Evolutionary conservation across 768 basidiomycete genomes (phyloP).

Genomic region (Boletus patriciae): DNA sequence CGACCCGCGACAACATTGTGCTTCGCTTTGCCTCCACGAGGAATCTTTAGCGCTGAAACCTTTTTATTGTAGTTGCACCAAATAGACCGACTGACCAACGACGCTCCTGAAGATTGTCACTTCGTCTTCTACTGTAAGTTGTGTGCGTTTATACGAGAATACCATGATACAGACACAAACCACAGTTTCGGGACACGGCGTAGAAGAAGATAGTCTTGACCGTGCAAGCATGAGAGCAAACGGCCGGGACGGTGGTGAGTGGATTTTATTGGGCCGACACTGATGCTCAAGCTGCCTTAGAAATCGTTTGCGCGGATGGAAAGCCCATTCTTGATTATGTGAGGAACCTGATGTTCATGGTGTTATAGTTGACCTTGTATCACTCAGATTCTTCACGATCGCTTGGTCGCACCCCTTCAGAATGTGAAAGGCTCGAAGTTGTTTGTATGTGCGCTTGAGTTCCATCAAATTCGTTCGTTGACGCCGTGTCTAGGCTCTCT

Average conservation of each 20-base stretch:
- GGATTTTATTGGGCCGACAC: background rate
- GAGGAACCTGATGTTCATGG: background rate
- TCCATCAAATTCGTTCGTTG: background rate
- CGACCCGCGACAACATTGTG: slow-evolving; percentile 48
- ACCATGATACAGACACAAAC: background rate
- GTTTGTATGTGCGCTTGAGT: slow-evolving; percentile 11
- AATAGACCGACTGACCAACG: slow-evolving; percentile 43
- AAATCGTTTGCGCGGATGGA: slow-evolving; percentile 22
- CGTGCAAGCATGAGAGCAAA: slow-evolving; percentile 43
- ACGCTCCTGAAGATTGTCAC: slow-evolving; percentile 43
- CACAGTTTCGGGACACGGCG: slow-evolving; percentile 24
- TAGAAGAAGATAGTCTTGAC: slow-evolving; percentile 22
- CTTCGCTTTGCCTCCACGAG: slow-evolving; percentile 3
- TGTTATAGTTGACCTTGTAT: background rate
- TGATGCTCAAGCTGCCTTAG: slow-evolving; percentile 6
- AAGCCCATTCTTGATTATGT: slow-evolving; percentile 26
- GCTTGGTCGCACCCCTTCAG: slow-evolving; percentile 20
- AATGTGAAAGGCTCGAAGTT: slow-evolving; percentile 19
- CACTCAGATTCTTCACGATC: slow-evolving; percentile 21
- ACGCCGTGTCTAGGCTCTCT: slow-evolving; percentile 20
- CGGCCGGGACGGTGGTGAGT: slow-evolving; percentile 48
- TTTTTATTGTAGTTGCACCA: slow-evolving; percentile 32
- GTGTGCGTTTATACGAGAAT: too few species aligned
- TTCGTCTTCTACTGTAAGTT: slow-evolving; percentile 58
- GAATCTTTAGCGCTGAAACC: background rate